Percentiles rank a stretch among this genome's conserved stretches.
Conservation (phyloP, 1,139 yeast species). For the Trichomonascaceae sp. region DNA sequence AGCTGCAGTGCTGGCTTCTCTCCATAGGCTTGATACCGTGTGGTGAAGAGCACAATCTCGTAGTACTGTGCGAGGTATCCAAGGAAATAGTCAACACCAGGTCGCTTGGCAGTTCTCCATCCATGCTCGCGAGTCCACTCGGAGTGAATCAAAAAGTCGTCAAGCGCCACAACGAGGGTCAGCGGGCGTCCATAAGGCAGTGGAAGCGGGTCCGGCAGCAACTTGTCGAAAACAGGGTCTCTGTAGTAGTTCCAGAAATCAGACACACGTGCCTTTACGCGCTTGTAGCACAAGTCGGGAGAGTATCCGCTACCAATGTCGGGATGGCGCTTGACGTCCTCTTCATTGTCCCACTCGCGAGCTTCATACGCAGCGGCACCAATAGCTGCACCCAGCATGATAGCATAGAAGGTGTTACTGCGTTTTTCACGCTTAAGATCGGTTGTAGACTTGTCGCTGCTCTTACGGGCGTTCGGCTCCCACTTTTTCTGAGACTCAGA, state of each 20-base stretch:
- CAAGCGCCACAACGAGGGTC: conserved; percentile 79
- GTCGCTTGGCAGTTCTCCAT: conserved; percentile 98
- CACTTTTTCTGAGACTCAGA: conserved; percentile 16
- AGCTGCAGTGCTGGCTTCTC: conserved; percentile 76
- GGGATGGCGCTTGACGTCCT: conserved; percentile 39
- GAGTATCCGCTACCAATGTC: conserved; percentile 56
- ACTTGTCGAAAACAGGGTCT: conserved; percentile 87
- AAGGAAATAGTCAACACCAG: conserved; percentile 92
- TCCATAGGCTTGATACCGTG: conserved; percentile 74
- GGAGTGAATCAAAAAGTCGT: conserved; percentile 80
- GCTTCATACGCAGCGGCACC: conserved; percentile 65
- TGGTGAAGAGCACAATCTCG: conserved; percentile 83
- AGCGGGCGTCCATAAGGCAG: conserved; percentile 89
- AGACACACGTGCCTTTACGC: conserved; percentile 59
- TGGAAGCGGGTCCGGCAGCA: conserved; percentile 83
- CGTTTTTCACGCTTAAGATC: conserved; percentile 43
- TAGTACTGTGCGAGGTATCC: conserved; percentile 91
- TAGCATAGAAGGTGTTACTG: conserved; percentile 21
- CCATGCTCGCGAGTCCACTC: conserved; percentile 89
- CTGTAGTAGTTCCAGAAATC: conserved; percentile 75
- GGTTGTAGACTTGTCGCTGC: conserved; percentile 48
- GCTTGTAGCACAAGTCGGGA: conserved; percentile 33
- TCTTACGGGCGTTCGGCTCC: conserved; percentile 26
- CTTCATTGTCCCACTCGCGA: conserved; percentile 71
- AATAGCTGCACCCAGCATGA: conserved; percentile 44